Conservation (phyloP, 2,329 filamentous ascomycete species). For the Sarocladium kiliense region DNA sequence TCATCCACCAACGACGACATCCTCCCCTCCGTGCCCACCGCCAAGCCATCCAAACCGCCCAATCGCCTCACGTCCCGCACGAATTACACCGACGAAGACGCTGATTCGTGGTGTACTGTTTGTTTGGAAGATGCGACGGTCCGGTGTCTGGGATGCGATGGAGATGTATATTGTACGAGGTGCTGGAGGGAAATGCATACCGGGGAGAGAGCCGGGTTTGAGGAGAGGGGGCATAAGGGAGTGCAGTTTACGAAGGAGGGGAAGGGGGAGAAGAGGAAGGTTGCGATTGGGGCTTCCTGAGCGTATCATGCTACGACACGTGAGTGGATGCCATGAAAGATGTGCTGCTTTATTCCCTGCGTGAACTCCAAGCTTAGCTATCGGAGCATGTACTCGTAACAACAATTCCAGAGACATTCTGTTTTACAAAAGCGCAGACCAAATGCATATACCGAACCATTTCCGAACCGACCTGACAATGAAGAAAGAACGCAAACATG, state of each 20-base stretch:
- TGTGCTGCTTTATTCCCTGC: background rate
- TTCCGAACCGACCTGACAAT: background rate
- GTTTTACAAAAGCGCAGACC: background rate
- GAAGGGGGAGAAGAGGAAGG: constrained; percentile 24
- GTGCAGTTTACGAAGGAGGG: constrained; percentile 47
- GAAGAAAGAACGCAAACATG: background rate
- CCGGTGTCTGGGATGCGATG: constrained; percentile 64
- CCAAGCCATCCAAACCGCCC: constrained; percentile 37
- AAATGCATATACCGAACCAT: background rate
- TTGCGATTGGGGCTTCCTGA: constrained; percentile 31
- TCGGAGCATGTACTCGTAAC: background rate
- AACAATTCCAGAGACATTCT: no score
- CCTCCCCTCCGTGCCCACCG: constrained; percentile 46
- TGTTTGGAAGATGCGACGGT: constrained; percentile 75
- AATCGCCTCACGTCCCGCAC: constrained; percentile 33
- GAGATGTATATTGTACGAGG: constrained; percentile 65
- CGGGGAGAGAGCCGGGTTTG: constrained; percentile 62
- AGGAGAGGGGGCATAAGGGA: constrained; percentile 65
- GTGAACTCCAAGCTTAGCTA: background rate
- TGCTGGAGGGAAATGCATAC: constrained; percentile 82
- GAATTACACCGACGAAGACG: constrained; percentile 62
- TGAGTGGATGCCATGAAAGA: background rate
- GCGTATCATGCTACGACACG: background rate
- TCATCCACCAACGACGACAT: constrained; percentile 23
- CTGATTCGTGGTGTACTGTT: constrained; percentile 74